phyloP scores from a whole-genome alignment of 106 monocot genomes.

The Alisma plantagoaquatica region DNA sequence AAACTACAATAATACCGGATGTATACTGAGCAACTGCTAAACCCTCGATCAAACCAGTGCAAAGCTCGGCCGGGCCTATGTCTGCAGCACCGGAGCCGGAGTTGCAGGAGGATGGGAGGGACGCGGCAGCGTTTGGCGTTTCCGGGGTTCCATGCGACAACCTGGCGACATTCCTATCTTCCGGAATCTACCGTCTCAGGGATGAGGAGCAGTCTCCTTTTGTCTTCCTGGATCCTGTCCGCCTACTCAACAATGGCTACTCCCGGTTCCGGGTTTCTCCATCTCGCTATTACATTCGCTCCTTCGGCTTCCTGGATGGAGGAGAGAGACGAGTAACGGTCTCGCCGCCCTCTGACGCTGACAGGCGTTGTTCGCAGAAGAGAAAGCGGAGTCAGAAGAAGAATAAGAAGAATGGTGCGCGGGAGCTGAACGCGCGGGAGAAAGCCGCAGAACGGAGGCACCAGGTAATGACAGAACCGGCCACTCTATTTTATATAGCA shows the following conservation, averaged over 20 bases:
- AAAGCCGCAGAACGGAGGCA: constrained; percentile 54
- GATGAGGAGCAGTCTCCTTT: constrained; percentile 13
- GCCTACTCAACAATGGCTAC: constrained; percentile 63
- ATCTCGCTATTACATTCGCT: constrained; percentile 71
- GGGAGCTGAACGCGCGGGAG: constrained; percentile 55
- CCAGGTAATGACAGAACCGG: constrained; percentile 18
- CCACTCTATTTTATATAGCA: neutral
- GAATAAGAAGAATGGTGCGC: constrained; percentile 10
- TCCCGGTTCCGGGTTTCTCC: constrained; percentile 37
- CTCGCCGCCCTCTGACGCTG: neutral
- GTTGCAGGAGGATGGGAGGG: too few relatives aligned
- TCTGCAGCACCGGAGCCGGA: too few relatives aligned
- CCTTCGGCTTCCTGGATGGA: constrained; percentile 18
- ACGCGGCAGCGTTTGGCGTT: neutral
- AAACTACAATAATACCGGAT: too few relatives aligned
- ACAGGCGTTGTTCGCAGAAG: too few relatives aligned
- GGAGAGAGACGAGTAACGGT: neutral
- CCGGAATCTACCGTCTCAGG: constrained; percentile 52
- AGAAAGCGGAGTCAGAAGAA: constrained; percentile 40
- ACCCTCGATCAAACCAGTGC: too few relatives aligned
- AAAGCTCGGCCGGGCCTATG: too few relatives aligned
- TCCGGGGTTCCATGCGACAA: too few relatives aligned
- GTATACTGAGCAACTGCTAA: too few relatives aligned
- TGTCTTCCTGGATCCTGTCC: constrained; percentile 78
- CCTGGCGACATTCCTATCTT: constrained; percentile 40